Percentiles rank a stretch among this genome's conserved stretches.
Conservation (phyloP, 225 moss, liverwort and hornwort genomes). For the Lunularia cruciata region DNA sequence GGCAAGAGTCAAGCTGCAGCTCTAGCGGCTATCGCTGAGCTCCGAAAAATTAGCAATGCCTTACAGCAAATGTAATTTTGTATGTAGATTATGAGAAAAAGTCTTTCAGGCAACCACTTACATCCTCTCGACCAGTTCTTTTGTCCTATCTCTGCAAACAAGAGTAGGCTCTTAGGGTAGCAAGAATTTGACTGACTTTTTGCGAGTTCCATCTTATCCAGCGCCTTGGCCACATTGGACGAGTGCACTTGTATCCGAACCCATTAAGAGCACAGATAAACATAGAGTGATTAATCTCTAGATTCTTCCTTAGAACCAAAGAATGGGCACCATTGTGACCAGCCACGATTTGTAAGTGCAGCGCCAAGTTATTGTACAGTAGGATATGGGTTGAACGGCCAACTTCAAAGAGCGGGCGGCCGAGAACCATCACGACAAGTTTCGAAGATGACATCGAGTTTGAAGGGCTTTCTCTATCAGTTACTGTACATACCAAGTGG, state of each 20-base stretch:
- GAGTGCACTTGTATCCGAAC: conserved; percentile 37
- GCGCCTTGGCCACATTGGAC: conserved; percentile 43
- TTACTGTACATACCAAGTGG: conserved; percentile 32
- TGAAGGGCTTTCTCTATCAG: conserved; percentile 27
- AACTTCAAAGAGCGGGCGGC: conserved; percentile 11
- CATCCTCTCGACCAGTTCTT: conserved; percentile 1
- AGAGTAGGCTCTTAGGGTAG: neutral
- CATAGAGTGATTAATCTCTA: conserved; percentile 24
- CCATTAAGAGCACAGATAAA: conserved; percentile 23
- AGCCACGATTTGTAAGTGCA: conserved; percentile 27
- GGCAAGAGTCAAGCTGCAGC: conserved; percentile 50
- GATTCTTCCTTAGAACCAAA: conserved; percentile 25
- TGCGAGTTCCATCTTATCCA: conserved; percentile 16
- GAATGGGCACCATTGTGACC: conserved; percentile 28
- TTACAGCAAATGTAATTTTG: conserved; percentile 57
- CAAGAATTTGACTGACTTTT: conserved; percentile 14
- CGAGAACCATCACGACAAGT: conserved; percentile 14
- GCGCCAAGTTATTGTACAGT: conserved; percentile 38
- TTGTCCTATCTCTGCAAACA: conserved; percentile 14
- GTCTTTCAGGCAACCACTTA: conserved; percentile 22
- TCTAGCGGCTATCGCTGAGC: conserved; percentile 52
- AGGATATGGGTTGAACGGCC: conserved; percentile 24
- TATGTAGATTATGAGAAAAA: conserved; percentile 27
- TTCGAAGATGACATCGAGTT: conserved; percentile 27
- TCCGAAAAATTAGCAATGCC: conserved; percentile 58